Base-by-base conservation (phyloP, 345 rosid species). In the Microthlaspi erraticum region DNA sequence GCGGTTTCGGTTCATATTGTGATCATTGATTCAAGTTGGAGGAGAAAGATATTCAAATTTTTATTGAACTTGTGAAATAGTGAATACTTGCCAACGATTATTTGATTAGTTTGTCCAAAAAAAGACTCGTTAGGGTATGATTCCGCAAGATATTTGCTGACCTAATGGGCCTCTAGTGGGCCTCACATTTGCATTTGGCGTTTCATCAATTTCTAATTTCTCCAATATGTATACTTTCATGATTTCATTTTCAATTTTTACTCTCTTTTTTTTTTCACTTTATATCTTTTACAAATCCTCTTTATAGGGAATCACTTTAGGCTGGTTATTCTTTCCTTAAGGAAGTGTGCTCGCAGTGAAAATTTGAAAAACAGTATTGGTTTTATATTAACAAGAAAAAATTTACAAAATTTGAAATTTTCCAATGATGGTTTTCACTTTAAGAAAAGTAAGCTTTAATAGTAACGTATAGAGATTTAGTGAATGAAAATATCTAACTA, bases 231-330 rank as follows among this genome's bases (percentile, higher is more conserved):
- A 23, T n/a, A 68, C 62, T 72, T 64, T 65, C 66, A 65, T 73
- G 60, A 73, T 73, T 73, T 60, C 55, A 51, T 51, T 45, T 67
- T 66, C 56, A 34, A 23, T 50, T 67, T 66, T 60, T 16, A 43
- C 57, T 48, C 68, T 59, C 8, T 20, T 7, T 16, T 37, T 29
- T 20, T 34, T 4, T 72, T 64, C 17, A 73, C 71, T 73, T 66
- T 74, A 41, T 5, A 51, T 73, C 68, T 74, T 51, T 74, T 66
- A 59, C 55, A 66, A 74, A 50, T 60, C 26, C 18, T 66, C 62
- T 74, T 60, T 66, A 32, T 16, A 38, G 4, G 34, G 55, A 42
- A 51, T 52, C 19, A 73, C 77, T 57, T 65, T 65, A 32, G 38
- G 7, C 19, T 60, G 56, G 59, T 74, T 60, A 67, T 74, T 74